phyloP scores from a whole-genome alignment of 768 basidiomycete species.

The Serendipita indica region DNA sequence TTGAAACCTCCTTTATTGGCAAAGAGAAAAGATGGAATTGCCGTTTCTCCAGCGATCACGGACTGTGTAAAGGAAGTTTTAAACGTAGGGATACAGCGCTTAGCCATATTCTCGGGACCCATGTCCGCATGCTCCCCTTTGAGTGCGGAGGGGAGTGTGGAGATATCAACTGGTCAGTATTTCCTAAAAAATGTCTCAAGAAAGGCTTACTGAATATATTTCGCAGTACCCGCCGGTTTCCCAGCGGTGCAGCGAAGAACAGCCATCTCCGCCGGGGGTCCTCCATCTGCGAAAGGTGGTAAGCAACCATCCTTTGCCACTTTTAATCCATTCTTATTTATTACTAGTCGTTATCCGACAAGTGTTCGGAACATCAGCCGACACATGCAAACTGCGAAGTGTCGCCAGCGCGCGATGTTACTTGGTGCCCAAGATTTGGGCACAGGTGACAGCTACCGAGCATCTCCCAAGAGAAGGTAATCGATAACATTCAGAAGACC shows the following conservation, averaged over 20 bases:
- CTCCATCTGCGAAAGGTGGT: background rate
- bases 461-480: background rate
- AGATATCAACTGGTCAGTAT: background rate
- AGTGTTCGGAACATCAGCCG: background rate
- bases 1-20: background rate
- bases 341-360: background rate
- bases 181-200: no score
- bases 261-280: background rate
- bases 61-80: background rate
- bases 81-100: background rate
- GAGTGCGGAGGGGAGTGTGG: conserved; percentile 5
- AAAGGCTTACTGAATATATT: background rate
- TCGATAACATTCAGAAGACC: background rate
- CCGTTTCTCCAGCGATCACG: background rate
- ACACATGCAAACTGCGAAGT: background rate
- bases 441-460: background rate
- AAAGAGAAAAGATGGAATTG: background rate
- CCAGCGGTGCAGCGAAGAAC: background rate
- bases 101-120: background rate
- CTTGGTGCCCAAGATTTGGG: background rate
- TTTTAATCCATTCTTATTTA: background rate
- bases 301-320: background rate
- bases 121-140: background rate
- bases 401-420: background rate
- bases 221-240: background rate